phyloP scores from a whole-genome alignment of 1,284 basidiomycete genomes.

The Coniferiporia weirii region DNA sequence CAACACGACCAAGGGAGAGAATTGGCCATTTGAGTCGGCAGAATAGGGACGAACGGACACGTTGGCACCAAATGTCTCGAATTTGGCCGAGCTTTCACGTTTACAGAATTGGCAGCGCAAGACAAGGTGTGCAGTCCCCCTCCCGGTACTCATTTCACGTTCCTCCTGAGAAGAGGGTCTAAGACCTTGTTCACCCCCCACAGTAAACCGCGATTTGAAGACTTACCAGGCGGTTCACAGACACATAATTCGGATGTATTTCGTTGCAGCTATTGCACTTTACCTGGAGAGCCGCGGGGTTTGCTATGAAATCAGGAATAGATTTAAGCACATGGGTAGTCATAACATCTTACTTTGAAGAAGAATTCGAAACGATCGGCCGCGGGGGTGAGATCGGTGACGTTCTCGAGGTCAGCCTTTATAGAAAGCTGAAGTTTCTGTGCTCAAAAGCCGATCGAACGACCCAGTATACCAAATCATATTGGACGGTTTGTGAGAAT shows the following conservation, averaged over 20 bases:
- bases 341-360: constrained; percentile 51
- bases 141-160: constrained; percentile 56
- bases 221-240: constrained; percentile 60
- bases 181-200: neutral
- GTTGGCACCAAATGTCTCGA: constrained; percentile 36
- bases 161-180: constrained; percentile 44
- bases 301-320: neutral
- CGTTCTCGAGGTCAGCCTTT: constrained; percentile 73
- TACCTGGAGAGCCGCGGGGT: constrained; percentile 43
- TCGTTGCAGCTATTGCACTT: constrained; percentile 75
- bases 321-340: neutral
- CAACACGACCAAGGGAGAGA: constrained; percentile 56
- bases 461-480: neutral
- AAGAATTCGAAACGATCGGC: constrained; percentile 69
- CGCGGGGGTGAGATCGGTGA: constrained; percentile 60
- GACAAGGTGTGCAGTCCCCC: constrained; percentile 69
- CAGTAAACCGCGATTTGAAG: constrained; percentile 3
- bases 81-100: constrained; percentile 75
- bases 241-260: constrained; percentile 60
- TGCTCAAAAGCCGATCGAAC: neutral
- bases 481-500: neutral
- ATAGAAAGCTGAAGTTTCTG: constrained; percentile 61
- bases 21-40: constrained; percentile 50
- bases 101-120: constrained; percentile 75
- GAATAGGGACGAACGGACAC: constrained; percentile 49